These are phyloP conservation scores for Mortierella sp. DNA, from an alignment of 371 early-diverging fungal species.

Conservation along the genomic window DNA sequence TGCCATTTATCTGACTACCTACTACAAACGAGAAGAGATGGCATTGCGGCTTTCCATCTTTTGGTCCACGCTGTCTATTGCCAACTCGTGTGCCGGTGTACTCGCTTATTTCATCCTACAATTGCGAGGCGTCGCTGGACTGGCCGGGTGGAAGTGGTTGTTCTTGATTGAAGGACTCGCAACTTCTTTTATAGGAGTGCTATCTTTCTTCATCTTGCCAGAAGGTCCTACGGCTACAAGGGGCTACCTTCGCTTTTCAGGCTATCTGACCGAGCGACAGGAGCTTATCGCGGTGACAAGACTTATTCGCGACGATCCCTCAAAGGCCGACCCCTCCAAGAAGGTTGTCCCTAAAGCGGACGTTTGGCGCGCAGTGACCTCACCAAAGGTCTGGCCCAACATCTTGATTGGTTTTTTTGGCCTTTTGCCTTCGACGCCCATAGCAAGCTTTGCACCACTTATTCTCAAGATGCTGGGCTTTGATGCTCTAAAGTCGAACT, in stretches of 20 bases:
- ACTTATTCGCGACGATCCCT: conserved; percentile 65
- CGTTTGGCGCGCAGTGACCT: conserved; percentile 55
- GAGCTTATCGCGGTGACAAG: conserved; percentile 67
- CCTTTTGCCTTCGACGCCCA: conserved; percentile 58
- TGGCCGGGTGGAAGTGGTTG: conserved; percentile 71
- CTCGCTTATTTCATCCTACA: conserved; percentile 70
- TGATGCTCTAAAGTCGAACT: conserved; percentile 58
- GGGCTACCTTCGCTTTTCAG: conserved; percentile 61
- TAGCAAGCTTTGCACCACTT: conserved; percentile 61
- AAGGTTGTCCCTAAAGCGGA: conserved; percentile 59
- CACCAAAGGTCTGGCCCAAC: conserved; percentile 61
- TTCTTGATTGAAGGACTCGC: conserved; percentile 67
- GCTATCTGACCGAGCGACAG: conserved; percentile 61
- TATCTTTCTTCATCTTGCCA: conserved; percentile 65
- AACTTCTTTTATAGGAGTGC: conserved; percentile 61
- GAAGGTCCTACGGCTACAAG: conserved; percentile 57
- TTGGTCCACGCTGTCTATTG: conserved; percentile 71
- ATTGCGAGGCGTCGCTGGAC: conserved; percentile 65
- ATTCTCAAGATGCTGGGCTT: conserved; percentile 66
- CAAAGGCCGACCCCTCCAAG: conserved; percentile 61
- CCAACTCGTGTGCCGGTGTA: conserved; percentile 72
- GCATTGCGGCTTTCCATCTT: conserved; percentile 70
- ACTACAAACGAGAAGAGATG: conserved; percentile 71
- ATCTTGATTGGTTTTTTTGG: conserved; percentile 59
- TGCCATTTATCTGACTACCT: conserved; percentile 66